Base-by-base conservation (phyloP, 768 basidiomycete species). In the Leccinum boreale region DNA sequence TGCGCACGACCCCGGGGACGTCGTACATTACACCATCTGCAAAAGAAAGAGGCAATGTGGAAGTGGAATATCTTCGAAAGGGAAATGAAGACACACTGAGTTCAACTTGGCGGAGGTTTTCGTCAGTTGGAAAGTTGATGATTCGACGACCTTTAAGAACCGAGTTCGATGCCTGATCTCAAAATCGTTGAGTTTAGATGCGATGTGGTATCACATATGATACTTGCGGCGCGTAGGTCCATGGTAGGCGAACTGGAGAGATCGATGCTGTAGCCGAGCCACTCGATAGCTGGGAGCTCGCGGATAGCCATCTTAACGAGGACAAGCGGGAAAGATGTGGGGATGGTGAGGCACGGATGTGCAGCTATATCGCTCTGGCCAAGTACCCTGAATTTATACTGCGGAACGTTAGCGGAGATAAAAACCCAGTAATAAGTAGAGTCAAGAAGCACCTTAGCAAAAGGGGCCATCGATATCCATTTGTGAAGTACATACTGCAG, bases 181-280 rank as follows among this genome's bases (percentile, higher is more conserved):
- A 1, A 21, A n/a, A 19, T 42, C 6, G 31, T 49, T 49, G 44
- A 55, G 31, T 48, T 17, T 19, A n/a, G 31, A 52, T n/a, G 19
- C 11, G n/a, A 23, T 39, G 21, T 51, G 19, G 39, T 42, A 5
- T 42, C 39, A n/a, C 9, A 39, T 19, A 44, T 31, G 11, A 21
- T 39, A 15, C 58, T 36, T 56, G 56, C 58, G 10, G 58, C 58
- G 17, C 53, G 53, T 17, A 59, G 14, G 36, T 59, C 58, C 46
- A 59, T 50, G 28, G 58, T 59, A 15, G 58, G 36, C 28, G 58
- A 59, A 35, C 58, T 49, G n/a, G 58, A 59, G 7, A 59, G 48
- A 50, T 59, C 58, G 10, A 59, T 51, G n/a, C 55, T 49, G 14
- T 56, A 56, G 8, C 58, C 58, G 44, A 59, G 58, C 58, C 58